A percentile compares a stretch with the other conserved stretches of the same genome.
Evolutionary conservation across 106 monocot genomes (phyloP).

Genomic region (Phalaenopsis equestris): DNA sequence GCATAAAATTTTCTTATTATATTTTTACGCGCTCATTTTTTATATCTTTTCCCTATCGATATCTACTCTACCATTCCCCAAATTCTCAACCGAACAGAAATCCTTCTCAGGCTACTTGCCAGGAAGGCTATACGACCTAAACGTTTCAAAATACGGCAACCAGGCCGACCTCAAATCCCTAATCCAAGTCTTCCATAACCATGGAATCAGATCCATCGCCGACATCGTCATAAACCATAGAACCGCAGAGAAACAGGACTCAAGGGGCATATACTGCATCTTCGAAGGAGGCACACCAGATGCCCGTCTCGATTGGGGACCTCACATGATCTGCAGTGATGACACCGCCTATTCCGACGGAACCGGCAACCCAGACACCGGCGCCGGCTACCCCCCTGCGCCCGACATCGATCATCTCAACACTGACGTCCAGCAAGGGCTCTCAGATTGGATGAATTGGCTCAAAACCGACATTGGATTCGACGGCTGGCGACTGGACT

Average conservation of each 20-base stretch:
- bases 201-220: slow-evolving; percentile 42
- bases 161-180: slow-evolving; percentile 37
- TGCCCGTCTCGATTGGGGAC: slow-evolving; percentile 60
- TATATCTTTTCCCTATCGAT: too few relatives aligned
- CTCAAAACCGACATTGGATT: slow-evolving; percentile 55
- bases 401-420: slow-evolving; percentile 70
- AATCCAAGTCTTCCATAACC: slow-evolving; percentile 41
- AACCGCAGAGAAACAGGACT: slow-evolving; percentile 36
- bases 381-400: slow-evolving; percentile 31
- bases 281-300: slow-evolving; percentile 80
- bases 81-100: too few relatives aligned
- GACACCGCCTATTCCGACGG: slow-evolving; percentile 57
- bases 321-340: slow-evolving; percentile 53
- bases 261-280: slow-evolving; percentile 53
- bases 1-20: too few relatives aligned
- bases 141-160: slow-evolving; percentile 45
- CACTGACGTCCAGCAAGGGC: slow-evolving; percentile 43
- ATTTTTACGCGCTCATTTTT: too few relatives aligned
- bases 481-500: slow-evolving; percentile 67
- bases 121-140: slow-evolving; percentile 45
- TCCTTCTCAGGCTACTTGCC: slow-evolving; percentile 55
- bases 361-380: slow-evolving; percentile 65
- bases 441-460: slow-evolving; percentile 62
- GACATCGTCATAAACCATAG: slow-evolving; percentile 81
- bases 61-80: too few relatives aligned